phyloP scores from a whole-genome alignment of 148 eudicot species.

The Amaranthus hypochondriacus region DNA sequence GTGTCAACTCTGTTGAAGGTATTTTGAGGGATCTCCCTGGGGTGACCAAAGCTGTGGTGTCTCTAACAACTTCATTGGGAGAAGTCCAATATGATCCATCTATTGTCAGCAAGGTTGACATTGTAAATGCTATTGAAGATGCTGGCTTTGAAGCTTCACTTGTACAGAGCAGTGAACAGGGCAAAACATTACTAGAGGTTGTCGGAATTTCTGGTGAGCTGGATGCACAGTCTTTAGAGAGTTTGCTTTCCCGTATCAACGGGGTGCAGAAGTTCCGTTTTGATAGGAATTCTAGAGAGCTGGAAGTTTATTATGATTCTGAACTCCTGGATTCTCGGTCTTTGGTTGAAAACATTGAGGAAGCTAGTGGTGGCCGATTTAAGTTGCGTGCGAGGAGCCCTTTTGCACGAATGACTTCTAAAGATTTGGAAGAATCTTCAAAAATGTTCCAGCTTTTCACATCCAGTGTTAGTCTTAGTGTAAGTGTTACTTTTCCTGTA shows the following conservation, averaged over 20 bases:
- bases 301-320: conserved; percentile 87
- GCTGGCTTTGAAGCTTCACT: conserved; percentile 97
- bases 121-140: conserved; percentile 84
- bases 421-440: conserved; percentile 77
- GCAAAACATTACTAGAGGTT: conserved; percentile 61
- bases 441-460: conserved; percentile 79
- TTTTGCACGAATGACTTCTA: conserved; percentile 72
- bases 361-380: conserved; percentile 53
- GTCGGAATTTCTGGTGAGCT: conserved; percentile 52
- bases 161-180: conserved; percentile 89
- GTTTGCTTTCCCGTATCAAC: conserved; percentile 52
- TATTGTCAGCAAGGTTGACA: conserved; percentile 63
- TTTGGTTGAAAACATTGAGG: conserved; percentile 73
- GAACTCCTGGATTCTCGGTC: conserved; percentile 70
- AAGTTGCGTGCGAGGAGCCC: conserved; percentile 79
- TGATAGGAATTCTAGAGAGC: conserved; percentile 49
- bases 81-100: conserved; percentile 89
- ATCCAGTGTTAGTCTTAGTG: conserved; percentile 74
- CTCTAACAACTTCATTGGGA: conserved; percentile 83
- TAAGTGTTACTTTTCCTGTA: conserved; percentile 42
- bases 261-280: conserved; percentile 63
- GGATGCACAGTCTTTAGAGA: conserved; percentile 60
- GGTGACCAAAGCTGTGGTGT: conserved; percentile 68
- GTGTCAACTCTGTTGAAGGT: conserved; percentile 95
- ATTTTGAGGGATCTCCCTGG: conserved; percentile 76